Conservation (phyloP, 352 stramenopile species). For the Phytophthora megakarya region DNA sequence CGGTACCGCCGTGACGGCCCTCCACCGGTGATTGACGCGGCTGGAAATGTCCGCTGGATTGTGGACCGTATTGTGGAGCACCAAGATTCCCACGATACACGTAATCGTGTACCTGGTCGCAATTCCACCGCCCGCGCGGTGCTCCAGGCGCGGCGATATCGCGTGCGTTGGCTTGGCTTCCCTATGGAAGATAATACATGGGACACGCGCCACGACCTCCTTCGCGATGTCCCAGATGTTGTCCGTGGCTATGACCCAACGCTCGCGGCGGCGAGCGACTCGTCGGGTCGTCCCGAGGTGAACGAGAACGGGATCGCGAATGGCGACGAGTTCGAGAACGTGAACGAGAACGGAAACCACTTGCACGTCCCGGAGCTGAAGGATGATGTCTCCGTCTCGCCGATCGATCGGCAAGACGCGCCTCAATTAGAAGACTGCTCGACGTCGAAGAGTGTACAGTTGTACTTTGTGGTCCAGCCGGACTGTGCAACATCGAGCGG, state of each 20-base stretch:
- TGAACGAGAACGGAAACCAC: too few species aligned
- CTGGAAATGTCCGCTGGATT: conserved; percentile 3
- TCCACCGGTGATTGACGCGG: conserved; percentile 7
- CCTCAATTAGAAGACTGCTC: too few species aligned
- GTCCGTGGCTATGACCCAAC: neutral
- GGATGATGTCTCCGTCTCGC: too few species aligned
- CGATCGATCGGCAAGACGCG: too few species aligned
- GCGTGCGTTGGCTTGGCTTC: conserved; percentile 1
- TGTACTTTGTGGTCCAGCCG: too few species aligned
- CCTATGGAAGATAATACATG: conserved; percentile 11
- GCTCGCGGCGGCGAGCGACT: neutral
- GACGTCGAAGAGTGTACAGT: too few species aligned
- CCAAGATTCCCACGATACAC: neutral
- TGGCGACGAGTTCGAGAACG: too few species aligned
- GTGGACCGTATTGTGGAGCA: conserved; percentile 15
- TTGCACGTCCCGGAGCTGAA: too few species aligned
- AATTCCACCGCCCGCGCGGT: neutral
- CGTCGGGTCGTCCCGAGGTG: too few species aligned
- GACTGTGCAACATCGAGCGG: too few species aligned
- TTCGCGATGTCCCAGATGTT: conserved; percentile 7
- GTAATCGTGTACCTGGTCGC: neutral
- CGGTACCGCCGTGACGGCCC: neutral
- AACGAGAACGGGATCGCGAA: neutral
- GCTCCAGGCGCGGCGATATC: neutral
- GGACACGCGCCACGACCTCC: neutral